Evolutionary conservation across 371 early-diverging fungal species (phyloP).

Genomic region (Mortierella sp.): DNA sequence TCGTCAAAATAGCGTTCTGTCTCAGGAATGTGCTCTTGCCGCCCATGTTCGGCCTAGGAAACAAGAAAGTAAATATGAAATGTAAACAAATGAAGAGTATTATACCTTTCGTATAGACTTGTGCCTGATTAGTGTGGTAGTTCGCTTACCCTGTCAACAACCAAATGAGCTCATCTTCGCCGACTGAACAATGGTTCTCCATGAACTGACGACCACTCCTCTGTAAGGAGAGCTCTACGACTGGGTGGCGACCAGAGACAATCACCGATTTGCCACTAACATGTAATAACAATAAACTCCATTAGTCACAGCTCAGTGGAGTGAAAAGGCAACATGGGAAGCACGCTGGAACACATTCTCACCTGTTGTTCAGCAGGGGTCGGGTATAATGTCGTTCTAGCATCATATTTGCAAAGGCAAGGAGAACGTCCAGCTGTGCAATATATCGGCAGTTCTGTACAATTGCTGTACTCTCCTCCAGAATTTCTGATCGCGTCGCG

Average conservation of each 20-base stretch:
- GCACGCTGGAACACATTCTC: neutral
- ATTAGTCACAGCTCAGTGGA: too few species aligned
- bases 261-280: slow-evolving; percentile 40
- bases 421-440: slow-evolving; percentile 79
- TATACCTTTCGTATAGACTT: too few species aligned
- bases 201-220: slow-evolving; percentile 74
- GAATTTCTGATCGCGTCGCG: slow-evolving; percentile 57
- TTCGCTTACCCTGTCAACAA: slow-evolving; percentile 80
- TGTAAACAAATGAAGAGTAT: neutral
- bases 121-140: too few species aligned
- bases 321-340: neutral
- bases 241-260: slow-evolving; percentile 87
- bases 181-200: slow-evolving; percentile 80
- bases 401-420: slow-evolving; percentile 72
- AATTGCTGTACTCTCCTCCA: slow-evolving; percentile 64
- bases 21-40: slow-evolving; percentile 95
- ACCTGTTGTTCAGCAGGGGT: slow-evolving; percentile 70
- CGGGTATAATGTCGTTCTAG: slow-evolving; percentile 66
- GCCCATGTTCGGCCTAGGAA: slow-evolving; percentile 90
- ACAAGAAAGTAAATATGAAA: neutral
- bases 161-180: slow-evolving; percentile 69
- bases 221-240: slow-evolving; percentile 83
- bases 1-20: slow-evolving; percentile 72
- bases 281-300: neutral
- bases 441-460: slow-evolving; percentile 67